A percentile compares a stretch with the other conserved stretches of the same genome.
Evolutionary conservation across 345 rosid genomes (phyloP).

Genomic region (Eutrema japonicum): DNA sequence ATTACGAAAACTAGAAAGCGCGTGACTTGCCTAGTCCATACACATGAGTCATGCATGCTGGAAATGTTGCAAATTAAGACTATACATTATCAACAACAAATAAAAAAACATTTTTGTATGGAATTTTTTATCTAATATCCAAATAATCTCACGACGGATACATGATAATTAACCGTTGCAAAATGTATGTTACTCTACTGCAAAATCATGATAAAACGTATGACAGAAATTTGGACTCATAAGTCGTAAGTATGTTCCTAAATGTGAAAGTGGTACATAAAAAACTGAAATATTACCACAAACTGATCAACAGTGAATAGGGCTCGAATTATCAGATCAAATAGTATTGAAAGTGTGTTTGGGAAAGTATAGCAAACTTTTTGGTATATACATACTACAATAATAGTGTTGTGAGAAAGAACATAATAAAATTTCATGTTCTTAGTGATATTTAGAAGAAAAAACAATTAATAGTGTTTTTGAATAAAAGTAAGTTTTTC

Average conservation of each 20-base stretch:
- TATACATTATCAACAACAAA: neutral
- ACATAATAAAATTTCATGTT: neutral
- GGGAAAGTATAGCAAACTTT: neutral
- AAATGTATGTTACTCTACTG: neutral
- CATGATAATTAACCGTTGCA: neutral
- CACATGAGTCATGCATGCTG: slow-evolving; percentile 16
- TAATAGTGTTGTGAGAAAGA: neutral
- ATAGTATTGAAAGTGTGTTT: neutral
- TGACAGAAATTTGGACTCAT: neutral
- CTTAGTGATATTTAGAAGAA: neutral
- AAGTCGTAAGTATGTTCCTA: neutral
- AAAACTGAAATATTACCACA: neutral
- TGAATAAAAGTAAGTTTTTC: neutral
- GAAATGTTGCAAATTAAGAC: neutral
- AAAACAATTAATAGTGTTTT: no score
- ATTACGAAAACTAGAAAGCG: slow-evolving; percentile 17
- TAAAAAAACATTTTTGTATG: neutral
- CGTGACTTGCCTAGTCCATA: neutral
- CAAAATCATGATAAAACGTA: slow-evolving; percentile 2
- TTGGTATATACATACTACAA: no score
- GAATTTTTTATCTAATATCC: neutral
- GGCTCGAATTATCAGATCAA: neutral
- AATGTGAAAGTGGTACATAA: neutral
- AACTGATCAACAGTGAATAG: neutral
- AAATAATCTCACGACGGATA: neutral